These are phyloP conservation scores for Penicillium pancosmium DNA, from an alignment of 495 filamentous ascomycete genomes.

Conservation along the genomic window DNA sequence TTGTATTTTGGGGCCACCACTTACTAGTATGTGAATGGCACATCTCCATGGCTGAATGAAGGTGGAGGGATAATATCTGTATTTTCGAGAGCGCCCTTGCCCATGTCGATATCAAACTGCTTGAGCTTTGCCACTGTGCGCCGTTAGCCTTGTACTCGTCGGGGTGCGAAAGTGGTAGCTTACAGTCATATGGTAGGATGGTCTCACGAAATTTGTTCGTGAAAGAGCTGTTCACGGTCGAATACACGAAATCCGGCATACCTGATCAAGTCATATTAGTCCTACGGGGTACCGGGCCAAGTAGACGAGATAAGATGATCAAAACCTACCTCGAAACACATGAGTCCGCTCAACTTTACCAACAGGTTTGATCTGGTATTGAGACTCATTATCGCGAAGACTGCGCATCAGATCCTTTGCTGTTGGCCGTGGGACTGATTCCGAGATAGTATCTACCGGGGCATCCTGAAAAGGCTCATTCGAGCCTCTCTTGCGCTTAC, in stretches of 20 bases:
- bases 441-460: conserved; percentile 6
- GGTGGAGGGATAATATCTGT: conserved; percentile 82
- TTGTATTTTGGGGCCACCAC: conserved; percentile 6
- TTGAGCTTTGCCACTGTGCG: conserved; percentile 65
- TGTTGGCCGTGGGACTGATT: conserved; percentile 24
- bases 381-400: conserved; percentile 69
- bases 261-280: conserved; percentile 24
- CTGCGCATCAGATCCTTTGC: conserved; percentile 58
- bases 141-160: neutral
- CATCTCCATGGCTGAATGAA: conserved; percentile 63
- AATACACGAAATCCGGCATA: conserved; percentile 78
- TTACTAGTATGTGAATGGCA: conserved; percentile 68
- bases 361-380: conserved; percentile 69
- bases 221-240: conserved; percentile 62
- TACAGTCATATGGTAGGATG: conserved; percentile 67
- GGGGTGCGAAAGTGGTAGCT: conserved; percentile 8
- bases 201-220: conserved; percentile 65
- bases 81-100: conserved; percentile 56
- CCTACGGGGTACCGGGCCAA: neutral
- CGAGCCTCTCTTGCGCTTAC: conserved; percentile 77
- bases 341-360: conserved; percentile 79
- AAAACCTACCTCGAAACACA: conserved; percentile 70
- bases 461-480: conserved; percentile 60
- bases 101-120: conserved; percentile 70
- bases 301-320: neutral